Evolutionary conservation across 2,329 filamentous ascomycete species (phyloP).

Genomic region (Fonsecaea nubica): DNA sequence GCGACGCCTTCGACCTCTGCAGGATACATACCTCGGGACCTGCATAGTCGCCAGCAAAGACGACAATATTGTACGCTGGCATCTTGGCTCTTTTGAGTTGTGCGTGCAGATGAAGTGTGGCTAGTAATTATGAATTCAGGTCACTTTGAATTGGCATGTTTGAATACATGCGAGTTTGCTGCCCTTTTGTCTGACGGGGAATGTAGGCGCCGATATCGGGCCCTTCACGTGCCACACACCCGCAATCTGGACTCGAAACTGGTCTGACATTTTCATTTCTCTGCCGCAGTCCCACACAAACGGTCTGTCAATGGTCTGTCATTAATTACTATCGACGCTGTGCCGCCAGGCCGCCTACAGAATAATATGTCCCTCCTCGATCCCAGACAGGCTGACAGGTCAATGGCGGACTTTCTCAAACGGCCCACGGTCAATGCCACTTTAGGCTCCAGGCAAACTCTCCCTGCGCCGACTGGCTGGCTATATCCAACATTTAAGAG

Average conservation of each 20-base stretch:
- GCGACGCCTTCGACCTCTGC: not conserved
- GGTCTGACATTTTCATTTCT: not conserved
- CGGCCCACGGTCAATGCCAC: not conserved
- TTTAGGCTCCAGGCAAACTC: slow-evolving; percentile 7
- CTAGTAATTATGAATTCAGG: not conserved
- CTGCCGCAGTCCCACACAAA: not conserved
- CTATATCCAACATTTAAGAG: not conserved
- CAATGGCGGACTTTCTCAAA: not conserved
- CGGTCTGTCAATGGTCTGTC: not conserved
- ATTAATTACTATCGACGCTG: not conserved
- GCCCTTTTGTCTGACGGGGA: not conserved
- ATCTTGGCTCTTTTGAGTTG: slow-evolving; percentile 50
- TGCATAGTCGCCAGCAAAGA: slow-evolving; percentile 83
- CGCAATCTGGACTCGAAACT: not conserved
- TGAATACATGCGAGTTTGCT: not conserved
- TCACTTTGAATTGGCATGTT: not conserved
- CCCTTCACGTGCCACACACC: not conserved
- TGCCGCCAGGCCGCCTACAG: too few relatives aligned
- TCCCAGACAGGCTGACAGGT: not conserved
- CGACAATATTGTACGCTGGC: slow-evolving; percentile 77
- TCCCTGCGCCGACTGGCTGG: not conserved
- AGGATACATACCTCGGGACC: slow-evolving; percentile 74
- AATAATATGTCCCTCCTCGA: not conserved
- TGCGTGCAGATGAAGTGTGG: not conserved
- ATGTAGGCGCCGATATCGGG: not conserved